Evolutionary conservation across 768 basidiomycete genomes (phyloP).

Genomic region (Pleurotus ostreatus): DNA sequence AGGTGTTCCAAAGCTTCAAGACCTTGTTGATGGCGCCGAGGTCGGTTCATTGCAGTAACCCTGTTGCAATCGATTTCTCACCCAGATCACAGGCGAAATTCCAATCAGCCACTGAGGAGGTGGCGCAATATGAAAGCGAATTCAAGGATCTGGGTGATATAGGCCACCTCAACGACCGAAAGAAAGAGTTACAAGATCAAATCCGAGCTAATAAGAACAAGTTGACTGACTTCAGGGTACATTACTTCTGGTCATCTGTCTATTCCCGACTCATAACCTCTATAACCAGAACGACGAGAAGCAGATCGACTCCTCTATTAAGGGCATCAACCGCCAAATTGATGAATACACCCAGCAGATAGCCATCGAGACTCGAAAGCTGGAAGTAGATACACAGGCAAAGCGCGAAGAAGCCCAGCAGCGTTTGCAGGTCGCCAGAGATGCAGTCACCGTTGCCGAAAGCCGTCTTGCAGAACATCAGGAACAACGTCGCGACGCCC

Average conservation of each 20-base stretch:
- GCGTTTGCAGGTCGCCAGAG: slow-evolving; percentile 45
- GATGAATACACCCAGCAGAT: slow-evolving; percentile 45
- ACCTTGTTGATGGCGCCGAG: slow-evolving; percentile 26
- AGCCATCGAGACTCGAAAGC: slow-evolving; percentile 44
- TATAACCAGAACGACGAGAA: slow-evolving; percentile 43
- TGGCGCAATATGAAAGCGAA: slow-evolving; percentile 28
- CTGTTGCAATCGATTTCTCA: background rate
- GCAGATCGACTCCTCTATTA: slow-evolving; percentile 39
- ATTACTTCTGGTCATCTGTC: slow-evolving; percentile 11
- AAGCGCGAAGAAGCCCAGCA: slow-evolving; percentile 56
- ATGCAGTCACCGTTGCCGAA: slow-evolving; percentile 35
- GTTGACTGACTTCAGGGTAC: slow-evolving; percentile 41
- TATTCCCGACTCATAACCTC: background rate
- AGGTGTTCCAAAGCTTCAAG: slow-evolving; percentile 35
- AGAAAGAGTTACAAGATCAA: slow-evolving; percentile 43
- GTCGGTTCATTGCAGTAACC: slow-evolving; percentile 19
- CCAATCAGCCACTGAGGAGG: slow-evolving; percentile 24
- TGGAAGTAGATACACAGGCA: slow-evolving; percentile 53
- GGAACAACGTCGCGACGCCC: slow-evolving; percentile 9
- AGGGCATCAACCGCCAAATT: slow-evolving; percentile 27
- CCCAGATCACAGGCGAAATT: slow-evolving; percentile 22
- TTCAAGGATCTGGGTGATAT: slow-evolving; percentile 25
- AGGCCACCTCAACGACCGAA: slow-evolving; percentile 25
- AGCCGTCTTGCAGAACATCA: slow-evolving; percentile 13
- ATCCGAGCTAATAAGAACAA: slow-evolving; percentile 43